Percentiles rank a stretch among this genome's conserved stretches.
These are phyloP conservation scores for Ogataea saltuana DNA, from an alignment of 805 yeast species.

Conservation along the genomic window DNA sequence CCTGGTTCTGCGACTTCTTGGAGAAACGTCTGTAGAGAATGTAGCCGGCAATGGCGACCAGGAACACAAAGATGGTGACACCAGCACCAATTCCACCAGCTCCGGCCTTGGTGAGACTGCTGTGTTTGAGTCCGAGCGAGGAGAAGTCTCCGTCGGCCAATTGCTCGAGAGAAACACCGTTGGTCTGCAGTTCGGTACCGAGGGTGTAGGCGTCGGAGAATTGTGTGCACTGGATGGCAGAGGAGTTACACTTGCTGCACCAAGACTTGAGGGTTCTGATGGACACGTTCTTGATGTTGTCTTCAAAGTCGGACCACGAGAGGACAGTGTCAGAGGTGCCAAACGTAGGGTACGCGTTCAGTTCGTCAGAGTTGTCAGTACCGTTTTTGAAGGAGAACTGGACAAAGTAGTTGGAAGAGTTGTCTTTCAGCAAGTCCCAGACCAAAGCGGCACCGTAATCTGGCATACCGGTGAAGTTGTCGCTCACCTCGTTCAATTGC, in stretches of 20 bases:
- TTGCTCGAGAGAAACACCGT: conserved; percentile 35
- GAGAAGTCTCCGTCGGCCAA: conserved; percentile 33
- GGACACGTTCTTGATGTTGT: conserved; percentile 29
- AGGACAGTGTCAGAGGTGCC: conserved; percentile 34
- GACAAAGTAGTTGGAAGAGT: conserved; percentile 35
- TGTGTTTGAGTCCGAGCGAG: conserved; percentile 21
- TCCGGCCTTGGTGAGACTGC: conserved; percentile 38
- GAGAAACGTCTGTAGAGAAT: conserved; percentile 17
- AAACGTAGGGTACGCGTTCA: conserved; percentile 41
- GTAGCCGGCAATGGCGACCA: conserved; percentile 35
- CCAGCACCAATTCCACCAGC: conserved; percentile 59
- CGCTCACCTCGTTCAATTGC: conserved; percentile 36
- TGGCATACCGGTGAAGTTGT: conserved; percentile 47
- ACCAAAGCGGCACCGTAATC: conserved; percentile 47
- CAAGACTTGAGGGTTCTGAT: conserved; percentile 35
- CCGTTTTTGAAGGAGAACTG: conserved; percentile 50
- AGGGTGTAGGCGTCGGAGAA: conserved; percentile 34
- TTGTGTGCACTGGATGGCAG: conserved; percentile 37
- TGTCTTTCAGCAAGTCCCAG: conserved; percentile 42
- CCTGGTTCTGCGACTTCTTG: neutral
- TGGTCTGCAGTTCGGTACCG: conserved; percentile 31
- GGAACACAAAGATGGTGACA: conserved; percentile 47
- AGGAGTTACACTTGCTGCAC: conserved; percentile 42
- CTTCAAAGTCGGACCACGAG: conserved; percentile 40
- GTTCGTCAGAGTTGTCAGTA: conserved; percentile 37